Evolutionary conservation across 306 rosid genomes (phyloP), one percentile per base, ranked within the genome.

Genomic region (Macrotyloma uniflorum): DNA sequence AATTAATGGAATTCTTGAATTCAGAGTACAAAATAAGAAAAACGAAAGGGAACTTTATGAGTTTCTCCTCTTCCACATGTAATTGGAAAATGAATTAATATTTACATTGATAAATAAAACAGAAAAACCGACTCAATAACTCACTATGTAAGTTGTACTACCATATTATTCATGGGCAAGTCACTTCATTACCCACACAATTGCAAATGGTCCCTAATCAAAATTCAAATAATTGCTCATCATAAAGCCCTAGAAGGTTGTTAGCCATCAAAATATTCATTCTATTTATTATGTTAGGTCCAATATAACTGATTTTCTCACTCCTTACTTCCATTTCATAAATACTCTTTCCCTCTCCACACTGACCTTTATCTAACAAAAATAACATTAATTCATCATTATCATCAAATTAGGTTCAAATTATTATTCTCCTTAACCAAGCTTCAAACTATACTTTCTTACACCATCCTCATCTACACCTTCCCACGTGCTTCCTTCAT

Each of bases 271-370:
- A 79, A 84, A 83, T 74, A 65, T 72, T 75, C 79, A 80, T 61
- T 67, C 80, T 80, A 89, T 87, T 87, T 86, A 86, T 82, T 84
- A 50, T 62, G 93, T 83, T 82, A 66, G 85, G 91, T 86, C 40
- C 53, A 77, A 49, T 82, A 90, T 82, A 87, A 77, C 90, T 43
- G 74, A 72, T 70, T 74, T 63, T 67, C 69, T 80, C 87, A 59
- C 86, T 74, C 32, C 80, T 74, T 87, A 77, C 72, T 85, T 85
- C 75, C 76, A 64, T 54, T 64, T 86, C 88, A 87, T 89, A 84
- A 85, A 85, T 89, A 84, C 73, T 43, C 70, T 77, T 84, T 55
- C 14, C 81, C 79, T 79, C 73, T 46, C 28, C 77, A 70, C 33
- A 49, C 70, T 78, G 74, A 84, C 90, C 55, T 74, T 14, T 76